phyloP scores from a whole-genome alignment of 768 basidiomycete genomes.

The Boletus subparvulus region DNA sequence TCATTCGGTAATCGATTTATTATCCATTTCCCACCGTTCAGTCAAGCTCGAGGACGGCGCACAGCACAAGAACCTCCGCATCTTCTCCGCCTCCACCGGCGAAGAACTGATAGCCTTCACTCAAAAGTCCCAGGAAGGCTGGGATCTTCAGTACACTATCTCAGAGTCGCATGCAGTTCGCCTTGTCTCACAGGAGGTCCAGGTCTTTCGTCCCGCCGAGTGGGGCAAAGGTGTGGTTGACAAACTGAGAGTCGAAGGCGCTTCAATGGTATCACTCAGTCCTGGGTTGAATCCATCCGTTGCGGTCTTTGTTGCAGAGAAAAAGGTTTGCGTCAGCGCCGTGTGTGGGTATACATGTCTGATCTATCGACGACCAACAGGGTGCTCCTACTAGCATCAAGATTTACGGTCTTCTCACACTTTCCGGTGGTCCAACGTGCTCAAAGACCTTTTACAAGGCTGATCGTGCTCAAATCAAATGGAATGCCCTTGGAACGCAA shows the following conservation, averaged over 20 bases:
- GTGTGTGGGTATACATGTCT: background rate
- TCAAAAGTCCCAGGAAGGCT: conserved; percentile 89
- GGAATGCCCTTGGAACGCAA: conserved; percentile 93
- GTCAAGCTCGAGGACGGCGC: conserved; percentile 87
- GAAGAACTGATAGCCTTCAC: conserved; percentile 84
- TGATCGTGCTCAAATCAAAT: conserved; percentile 90
- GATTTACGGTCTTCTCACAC: conserved; percentile 71
- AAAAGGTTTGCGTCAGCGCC: conserved; percentile 57
- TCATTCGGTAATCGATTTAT: conserved; percentile 15
- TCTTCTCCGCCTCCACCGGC: conserved; percentile 85
- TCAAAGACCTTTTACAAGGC: conserved; percentile 96
- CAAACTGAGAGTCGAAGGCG: conserved; percentile 81
- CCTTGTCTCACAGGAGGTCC: conserved; percentile 77
- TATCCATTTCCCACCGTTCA: conserved; percentile 19
- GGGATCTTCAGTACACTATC: conserved; percentile 90
- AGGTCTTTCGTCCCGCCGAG: conserved; percentile 78
- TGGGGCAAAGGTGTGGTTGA: conserved; percentile 79
- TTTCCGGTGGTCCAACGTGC: conserved; percentile 66
- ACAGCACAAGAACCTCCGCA: conserved; percentile 91
- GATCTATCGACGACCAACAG: conserved; percentile 33
- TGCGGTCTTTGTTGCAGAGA: conserved; percentile 93
- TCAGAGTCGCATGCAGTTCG: conserved; percentile 86
- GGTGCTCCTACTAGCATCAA: conserved; percentile 87
- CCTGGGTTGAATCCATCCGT: conserved; percentile 84
- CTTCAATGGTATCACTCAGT: conserved; percentile 73